phyloP scores from a whole-genome alignment of 2,329 filamentous ascomycete genomes.

The Juglanconis juglandina region DNA sequence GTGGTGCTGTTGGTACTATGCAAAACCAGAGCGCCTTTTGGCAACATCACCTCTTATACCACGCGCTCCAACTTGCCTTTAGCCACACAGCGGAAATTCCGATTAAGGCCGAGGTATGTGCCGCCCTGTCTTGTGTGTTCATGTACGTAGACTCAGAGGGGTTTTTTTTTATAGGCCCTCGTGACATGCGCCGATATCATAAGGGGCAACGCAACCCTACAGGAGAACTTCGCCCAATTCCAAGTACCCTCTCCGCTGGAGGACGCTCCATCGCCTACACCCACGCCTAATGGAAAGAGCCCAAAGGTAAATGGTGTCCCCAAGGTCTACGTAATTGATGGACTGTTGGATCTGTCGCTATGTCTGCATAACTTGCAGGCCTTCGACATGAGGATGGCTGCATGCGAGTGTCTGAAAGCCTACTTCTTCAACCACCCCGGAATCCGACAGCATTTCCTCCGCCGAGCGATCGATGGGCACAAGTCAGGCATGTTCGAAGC shows the following conservation, averaged over 20 bases:
- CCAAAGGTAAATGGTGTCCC: constrained; percentile 47
- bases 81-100: constrained; percentile 66
- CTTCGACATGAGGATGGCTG: constrained; percentile 79
- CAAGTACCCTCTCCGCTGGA: constrained; percentile 65
- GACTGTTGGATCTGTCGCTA: constrained; percentile 77
- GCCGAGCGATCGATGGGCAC: constrained; percentile 85
- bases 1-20: constrained; percentile 73
- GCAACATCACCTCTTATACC: constrained; percentile 74
- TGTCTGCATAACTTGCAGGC: constrained; percentile 62
- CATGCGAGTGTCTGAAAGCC: constrained; percentile 86
- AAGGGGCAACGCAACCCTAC: constrained; percentile 71
- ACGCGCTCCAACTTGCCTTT: constrained; percentile 81
- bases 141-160: constrained; percentile 8
- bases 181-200: constrained; percentile 86
- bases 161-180: constrained; percentile 57
- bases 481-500: constrained; percentile 72
- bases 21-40: constrained; percentile 85
- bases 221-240: constrained; percentile 86
- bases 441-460: constrained; percentile 81
- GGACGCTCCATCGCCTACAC: constrained; percentile 24
- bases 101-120: constrained; percentile 72
- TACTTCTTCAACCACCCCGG: constrained; percentile 81
- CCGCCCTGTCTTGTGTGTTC: constrained; percentile 13
- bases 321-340: constrained; percentile 88
- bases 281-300: constrained; percentile 35